Percentiles rank a stretch among this genome's conserved stretches.
phyloP scores from a whole-genome alignment of 495 filamentous ascomycete species.

The Aspergillus sparsus region DNA sequence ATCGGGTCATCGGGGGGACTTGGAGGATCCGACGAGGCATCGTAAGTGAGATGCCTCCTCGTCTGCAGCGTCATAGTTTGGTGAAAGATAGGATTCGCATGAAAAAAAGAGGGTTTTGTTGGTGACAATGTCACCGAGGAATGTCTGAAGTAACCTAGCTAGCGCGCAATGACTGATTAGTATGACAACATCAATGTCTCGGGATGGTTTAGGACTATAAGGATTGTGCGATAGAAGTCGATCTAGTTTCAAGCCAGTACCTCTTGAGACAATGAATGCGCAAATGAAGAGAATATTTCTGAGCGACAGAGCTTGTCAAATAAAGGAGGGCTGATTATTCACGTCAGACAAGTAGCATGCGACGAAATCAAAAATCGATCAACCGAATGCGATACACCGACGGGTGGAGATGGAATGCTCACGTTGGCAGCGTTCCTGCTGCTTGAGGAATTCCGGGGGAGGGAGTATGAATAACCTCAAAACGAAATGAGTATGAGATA shows the following conservation, averaged over 20 bases:
- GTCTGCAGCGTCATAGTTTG: constrained; percentile 41
- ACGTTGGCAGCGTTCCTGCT: too few relatives aligned
- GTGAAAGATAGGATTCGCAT: constrained; percentile 22
- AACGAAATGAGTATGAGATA: neutral
- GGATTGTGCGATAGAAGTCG: too few relatives aligned
- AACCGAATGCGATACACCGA: neutral
- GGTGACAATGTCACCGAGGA: neutral
- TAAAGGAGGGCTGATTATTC: neutral
- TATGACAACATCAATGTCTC: constrained; percentile 12
- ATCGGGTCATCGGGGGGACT: constrained; percentile 23
- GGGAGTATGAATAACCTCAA: neutral
- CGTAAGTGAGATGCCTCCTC: constrained; percentile 39
- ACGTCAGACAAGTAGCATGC: neutral
- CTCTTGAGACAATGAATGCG: too few relatives aligned
- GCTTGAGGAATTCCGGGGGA: neutral
- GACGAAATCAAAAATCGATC: neutral
- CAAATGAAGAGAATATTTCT: too few relatives aligned
- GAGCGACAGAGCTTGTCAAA: too few relatives aligned
- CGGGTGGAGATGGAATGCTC: neutral
- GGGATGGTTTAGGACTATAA: neutral
- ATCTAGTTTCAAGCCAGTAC: too few relatives aligned
- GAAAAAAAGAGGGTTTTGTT: neutral
- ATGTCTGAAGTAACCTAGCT: neutral
- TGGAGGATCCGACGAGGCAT: constrained; percentile 29
- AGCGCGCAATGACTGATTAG: constrained; percentile 10